Conservation (phyloP, 352 stramenopile species). For the Phytophthora vignae region DNA sequence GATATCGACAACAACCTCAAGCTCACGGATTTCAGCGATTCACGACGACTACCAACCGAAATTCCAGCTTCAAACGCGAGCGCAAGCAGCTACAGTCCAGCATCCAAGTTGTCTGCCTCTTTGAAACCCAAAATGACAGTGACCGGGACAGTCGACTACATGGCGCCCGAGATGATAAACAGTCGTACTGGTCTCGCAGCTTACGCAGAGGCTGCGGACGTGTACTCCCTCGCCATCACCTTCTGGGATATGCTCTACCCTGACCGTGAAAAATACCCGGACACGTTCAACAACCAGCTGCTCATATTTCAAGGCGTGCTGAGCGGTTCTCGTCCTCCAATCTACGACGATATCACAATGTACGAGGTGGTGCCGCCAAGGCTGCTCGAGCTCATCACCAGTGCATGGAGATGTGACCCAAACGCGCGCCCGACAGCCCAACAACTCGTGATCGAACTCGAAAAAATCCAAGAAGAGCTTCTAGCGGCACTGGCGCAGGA, state of each 20-base stretch:
- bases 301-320: slow-evolving; percentile 58
- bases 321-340: slow-evolving; percentile 40
- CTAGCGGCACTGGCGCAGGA: slow-evolving; percentile 46
- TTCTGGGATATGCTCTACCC: slow-evolving; percentile 80
- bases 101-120: neutral
- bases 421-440: slow-evolving; percentile 28
- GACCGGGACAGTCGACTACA: slow-evolving; percentile 72
- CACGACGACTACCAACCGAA: slow-evolving; percentile 41
- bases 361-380: slow-evolving; percentile 33
- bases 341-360: slow-evolving; percentile 27
- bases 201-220: slow-evolving; percentile 68
- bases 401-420: slow-evolving; percentile 57
- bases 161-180: slow-evolving; percentile 75
- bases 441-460: slow-evolving; percentile 49
- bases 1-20: slow-evolving; percentile 52
- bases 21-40: slow-evolving; percentile 68
- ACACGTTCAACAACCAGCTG: slow-evolving; percentile 47
- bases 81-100: neutral
- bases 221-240: slow-evolving; percentile 76
- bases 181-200: slow-evolving; percentile 46
- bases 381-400: slow-evolving; percentile 60
- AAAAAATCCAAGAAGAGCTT: slow-evolving; percentile 64
- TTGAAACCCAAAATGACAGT: slow-evolving; percentile 54
- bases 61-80: slow-evolving; percentile 1
- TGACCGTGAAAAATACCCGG: slow-evolving; percentile 50